A percentile compares a stretch with the other conserved stretches of the same genome.
These are phyloP conservation scores for Diaporthe helianthi DNA, from an alignment of 2,329 filamentous ascomycete genomes.

Conservation along the genomic window DNA sequence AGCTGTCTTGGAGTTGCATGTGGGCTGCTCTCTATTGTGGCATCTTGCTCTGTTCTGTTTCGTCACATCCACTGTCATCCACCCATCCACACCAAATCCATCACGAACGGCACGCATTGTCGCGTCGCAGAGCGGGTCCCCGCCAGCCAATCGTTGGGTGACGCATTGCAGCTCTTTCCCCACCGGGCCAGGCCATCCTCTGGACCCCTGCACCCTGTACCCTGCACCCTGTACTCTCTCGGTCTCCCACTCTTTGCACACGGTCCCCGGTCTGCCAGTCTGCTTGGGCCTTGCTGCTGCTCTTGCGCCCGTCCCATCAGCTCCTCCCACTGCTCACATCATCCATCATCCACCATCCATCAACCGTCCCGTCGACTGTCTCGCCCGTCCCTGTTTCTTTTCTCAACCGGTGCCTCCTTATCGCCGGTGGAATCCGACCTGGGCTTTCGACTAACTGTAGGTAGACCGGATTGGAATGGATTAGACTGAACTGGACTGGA, in stretches of 20 bases:
- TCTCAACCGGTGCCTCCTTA: neutral
- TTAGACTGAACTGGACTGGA: neutral
- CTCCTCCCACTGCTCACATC: slow-evolving; percentile 18
- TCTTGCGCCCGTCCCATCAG: slow-evolving; percentile 6
- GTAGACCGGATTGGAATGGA: too few species aligned
- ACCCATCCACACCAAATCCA: slow-evolving; percentile 18
- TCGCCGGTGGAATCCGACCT: neutral
- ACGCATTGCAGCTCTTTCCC: slow-evolving; percentile 25
- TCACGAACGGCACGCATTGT: slow-evolving; percentile 25
- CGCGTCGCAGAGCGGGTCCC: slow-evolving; percentile 20
- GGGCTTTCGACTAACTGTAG: neutral
- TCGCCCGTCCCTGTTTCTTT: slow-evolving; percentile 4
- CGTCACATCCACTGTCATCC: slow-evolving; percentile 23
- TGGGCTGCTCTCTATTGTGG: neutral
- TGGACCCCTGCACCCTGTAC: neutral
- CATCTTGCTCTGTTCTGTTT: slow-evolving; percentile 7
- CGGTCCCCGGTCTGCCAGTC: neutral
- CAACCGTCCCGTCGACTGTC: slow-evolving; percentile 11
- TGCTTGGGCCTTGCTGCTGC: neutral
- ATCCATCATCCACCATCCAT: neutral
- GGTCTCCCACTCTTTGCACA: neutral
- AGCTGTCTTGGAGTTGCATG: slow-evolving; percentile 25
- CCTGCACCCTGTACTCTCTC: slow-evolving; percentile 1
- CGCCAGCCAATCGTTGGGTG: slow-evolving; percentile 21
- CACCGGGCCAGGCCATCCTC: slow-evolving; percentile 8